Evolutionary conservation across 2,329 filamentous ascomycete genomes (phyloP), one percentile per base, ranked within the genome.

Genomic region (Pleomassaria siparia): DNA sequence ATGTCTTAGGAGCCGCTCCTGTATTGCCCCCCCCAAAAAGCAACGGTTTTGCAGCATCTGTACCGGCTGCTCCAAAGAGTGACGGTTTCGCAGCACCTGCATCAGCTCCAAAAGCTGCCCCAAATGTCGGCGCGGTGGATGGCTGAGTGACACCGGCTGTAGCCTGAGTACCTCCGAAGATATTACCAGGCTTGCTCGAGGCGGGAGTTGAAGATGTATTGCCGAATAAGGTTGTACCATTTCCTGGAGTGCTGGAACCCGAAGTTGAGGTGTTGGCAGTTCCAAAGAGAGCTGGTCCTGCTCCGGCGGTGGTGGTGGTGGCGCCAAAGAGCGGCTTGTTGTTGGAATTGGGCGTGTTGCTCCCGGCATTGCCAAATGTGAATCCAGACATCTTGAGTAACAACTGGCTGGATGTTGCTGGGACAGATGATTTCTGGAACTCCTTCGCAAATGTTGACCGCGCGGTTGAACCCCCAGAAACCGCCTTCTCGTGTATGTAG

Each of bases 331-430:
- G 54, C 25, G 47, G 50, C 47, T 65, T 64, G 47, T 57, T 62
- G 35, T 21, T 24, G 35, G 18, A 4, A 10, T 37, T 24, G 1
- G 66, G 57, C 26, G 63, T 60, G 49, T 50, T 60, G 33, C 47
- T 54, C 30, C 49, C 55, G n/a, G n/a, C n/a, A n/a, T n/a, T n/a
- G 46, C 72, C 72, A 43, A 74, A 78, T 16, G 50, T 65, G 49
- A 66, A 67, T 21, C 54, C 53, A 32, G 63, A 50, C 62, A 65
- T 67, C 10, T 3, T 37, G 35, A 12, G 20, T 22, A 20, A 10
- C 6, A 3, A 13, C 20, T n/a, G n/a, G 18, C 6, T 9, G 35
- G 20, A 37, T 21, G 8, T 15, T 21, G 7, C n/a, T 24, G 21
- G 18, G 3, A 5, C 10, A 13, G 15, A 37, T 37, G 13, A 22